A percentile compares a stretch with the other conserved stretches of the same genome.
These are phyloP conservation scores for Silene conica DNA, from an alignment of 148 eudicot species.

Conservation along the genomic window DNA sequence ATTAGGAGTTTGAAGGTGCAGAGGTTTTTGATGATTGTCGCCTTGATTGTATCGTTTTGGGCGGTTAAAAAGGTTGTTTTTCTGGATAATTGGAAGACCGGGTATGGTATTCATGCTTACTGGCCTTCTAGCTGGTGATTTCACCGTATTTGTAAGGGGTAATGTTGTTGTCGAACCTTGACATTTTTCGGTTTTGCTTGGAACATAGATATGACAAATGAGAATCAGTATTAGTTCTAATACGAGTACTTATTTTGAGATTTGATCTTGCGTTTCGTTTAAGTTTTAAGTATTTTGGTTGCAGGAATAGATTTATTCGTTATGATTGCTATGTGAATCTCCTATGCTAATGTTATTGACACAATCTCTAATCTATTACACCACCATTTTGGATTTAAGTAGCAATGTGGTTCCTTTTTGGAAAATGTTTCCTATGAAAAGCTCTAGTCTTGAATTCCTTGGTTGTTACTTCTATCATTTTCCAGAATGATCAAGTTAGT, in stretches of 20 bases:
- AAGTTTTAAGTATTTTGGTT: background rate
- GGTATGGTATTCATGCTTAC: constrained; percentile 79
- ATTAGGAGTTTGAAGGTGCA: constrained; percentile 51
- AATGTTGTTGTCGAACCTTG: background rate
- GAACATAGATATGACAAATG: background rate
- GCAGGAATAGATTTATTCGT: background rate
- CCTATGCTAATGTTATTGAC: background rate
- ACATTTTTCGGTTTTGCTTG: background rate
- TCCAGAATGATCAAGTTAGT: background rate
- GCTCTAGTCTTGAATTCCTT: background rate
- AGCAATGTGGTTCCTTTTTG: background rate
- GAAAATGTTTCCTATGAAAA: background rate
- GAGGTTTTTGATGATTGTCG: constrained; percentile 54
- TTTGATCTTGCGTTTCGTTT: background rate
- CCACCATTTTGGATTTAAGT: background rate
- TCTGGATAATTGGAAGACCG: constrained; percentile 98
- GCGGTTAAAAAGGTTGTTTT: constrained; percentile 73
- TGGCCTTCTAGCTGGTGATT: constrained; percentile 82
- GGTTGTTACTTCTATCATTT: too few species aligned
- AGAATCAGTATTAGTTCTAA: background rate
- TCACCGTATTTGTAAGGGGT: background rate
- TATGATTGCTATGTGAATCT: background rate
- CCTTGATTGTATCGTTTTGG: constrained; percentile 71
- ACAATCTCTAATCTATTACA: background rate
- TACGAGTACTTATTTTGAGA: background rate